Evolutionary conservation across 2,329 filamentous ascomycete genomes (phyloP).

Genomic region (Dactylellina parvicollis): DNA sequence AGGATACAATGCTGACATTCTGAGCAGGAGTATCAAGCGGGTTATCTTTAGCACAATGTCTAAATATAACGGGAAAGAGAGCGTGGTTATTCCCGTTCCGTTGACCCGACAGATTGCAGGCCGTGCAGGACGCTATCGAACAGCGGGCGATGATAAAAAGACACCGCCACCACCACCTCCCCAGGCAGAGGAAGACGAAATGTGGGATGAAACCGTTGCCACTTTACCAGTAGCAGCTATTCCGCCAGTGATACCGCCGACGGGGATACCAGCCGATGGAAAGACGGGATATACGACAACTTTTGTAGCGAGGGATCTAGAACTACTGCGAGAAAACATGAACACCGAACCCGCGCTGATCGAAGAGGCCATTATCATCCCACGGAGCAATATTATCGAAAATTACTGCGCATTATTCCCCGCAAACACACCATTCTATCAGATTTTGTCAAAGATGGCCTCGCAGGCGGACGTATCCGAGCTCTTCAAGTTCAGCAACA

Average conservation of each 20-base stretch:
- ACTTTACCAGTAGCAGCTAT: slow-evolving; percentile 23
- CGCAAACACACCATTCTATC: slow-evolving; percentile 80
- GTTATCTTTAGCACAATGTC: slow-evolving; percentile 82
- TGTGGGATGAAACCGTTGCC: slow-evolving; percentile 46
- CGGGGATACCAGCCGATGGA: slow-evolving; percentile 18
- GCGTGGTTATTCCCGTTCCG: slow-evolving; percentile 72
- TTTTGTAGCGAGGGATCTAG: slow-evolving; percentile 20
- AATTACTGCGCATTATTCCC: slow-evolving; percentile 85
- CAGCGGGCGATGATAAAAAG: slow-evolving; percentile 65
- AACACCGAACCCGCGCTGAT: slow-evolving; percentile 62
- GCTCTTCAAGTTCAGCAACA: slow-evolving; percentile 75
- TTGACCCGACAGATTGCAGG: slow-evolving; percentile 96
- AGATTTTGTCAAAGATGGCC: slow-evolving; percentile 78
- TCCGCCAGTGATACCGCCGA: slow-evolving; percentile 65
- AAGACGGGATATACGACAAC: slow-evolving; percentile 44
- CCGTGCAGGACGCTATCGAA: slow-evolving; percentile 85
- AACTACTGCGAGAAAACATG: slow-evolving; percentile 35
- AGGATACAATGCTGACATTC: neutral
- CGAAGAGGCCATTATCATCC: slow-evolving; percentile 74
- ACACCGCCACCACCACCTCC: slow-evolving; percentile 62
- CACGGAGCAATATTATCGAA: slow-evolving; percentile 76
- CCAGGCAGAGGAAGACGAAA: slow-evolving; percentile 53
- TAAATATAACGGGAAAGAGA: slow-evolving; percentile 74
- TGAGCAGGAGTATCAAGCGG: slow-evolving; percentile 76
- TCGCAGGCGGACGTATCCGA: slow-evolving; percentile 73